Evolutionary conservation across 2,329 filamentous ascomycete genomes (phyloP), one percentile per base, ranked within the genome.

Genomic region (Aspergillus sp.): DNA sequence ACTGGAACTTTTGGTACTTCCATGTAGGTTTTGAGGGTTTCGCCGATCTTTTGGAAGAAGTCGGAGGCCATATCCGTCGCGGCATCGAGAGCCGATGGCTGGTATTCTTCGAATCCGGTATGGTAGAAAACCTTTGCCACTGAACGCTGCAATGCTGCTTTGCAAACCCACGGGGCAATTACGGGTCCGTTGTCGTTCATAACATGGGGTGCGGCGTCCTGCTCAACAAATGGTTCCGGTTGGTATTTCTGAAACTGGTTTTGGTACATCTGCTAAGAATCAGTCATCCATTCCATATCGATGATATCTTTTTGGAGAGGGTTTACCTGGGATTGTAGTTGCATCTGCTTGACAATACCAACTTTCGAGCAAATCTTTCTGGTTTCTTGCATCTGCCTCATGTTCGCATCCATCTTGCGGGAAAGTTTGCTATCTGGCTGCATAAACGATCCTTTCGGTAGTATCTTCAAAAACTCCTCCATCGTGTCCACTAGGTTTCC

Each of bases 191-290:
- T 87, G 65, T 96, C 93, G 39, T 90, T 90, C 54, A 95, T 87
- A 55, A 97, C 93, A 70, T 95, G 89, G n/a, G 92, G 86, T 51
- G 92, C 88, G 52, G 95, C 87, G 69, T 98, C 95, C 42, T 85
- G 83, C 75, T 99, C 95, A 17, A 88, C 78, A 62, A 99, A 97
- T 0, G 91, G 90, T 70, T 93, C 89, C 1, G 90, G 90, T 61
- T 96, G 91, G 70, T 96, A 96, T 76, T 96, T 97, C 63, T 93
- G 92, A 68, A 99, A 99, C 73, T 99, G 95, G 70, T 99, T 99
- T 69, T 93, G 90, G 72, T 99, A 99, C 71, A 96, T 90, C 89
- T 95, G 66, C 17, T 13, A n/a, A 13, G 46, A 3, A 34, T 54
- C 64, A 62, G 67, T 51, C 34, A 40, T 24, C 5, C 3, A 19